phyloP scores from a whole-genome alignment of 176 grass and related monocot species.

The Carex kokanica region DNA sequence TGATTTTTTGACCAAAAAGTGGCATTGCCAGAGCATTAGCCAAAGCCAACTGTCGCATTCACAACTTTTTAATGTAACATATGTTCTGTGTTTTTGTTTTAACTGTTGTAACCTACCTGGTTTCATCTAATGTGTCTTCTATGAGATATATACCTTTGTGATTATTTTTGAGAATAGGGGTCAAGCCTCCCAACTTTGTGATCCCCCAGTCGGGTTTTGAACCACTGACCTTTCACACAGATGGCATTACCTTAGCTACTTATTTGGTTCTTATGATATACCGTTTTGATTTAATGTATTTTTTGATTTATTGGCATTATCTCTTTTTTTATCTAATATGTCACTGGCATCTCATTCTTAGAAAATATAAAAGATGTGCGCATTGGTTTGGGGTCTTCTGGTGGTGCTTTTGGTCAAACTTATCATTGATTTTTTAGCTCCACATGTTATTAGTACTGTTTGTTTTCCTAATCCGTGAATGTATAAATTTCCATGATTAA shows the following conservation, averaged over 20 bases:
- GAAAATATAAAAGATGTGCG: too few species aligned
- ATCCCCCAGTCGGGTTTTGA: too few species aligned
- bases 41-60: neutral
- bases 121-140: neutral
- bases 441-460: neutral
- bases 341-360: neutral
- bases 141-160: neutral
- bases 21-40: constrained; percentile 3
- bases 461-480: neutral
- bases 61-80: neutral
- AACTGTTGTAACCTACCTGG: neutral
- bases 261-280: neutral
- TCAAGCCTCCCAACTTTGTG: too few species aligned
- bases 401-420: neutral
- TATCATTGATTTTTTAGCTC: constrained; percentile 2
- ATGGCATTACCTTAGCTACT: too few species aligned
- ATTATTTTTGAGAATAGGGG: neutral
- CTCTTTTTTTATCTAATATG: neutral
- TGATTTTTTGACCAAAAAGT: neutral
- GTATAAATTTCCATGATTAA: neutral
- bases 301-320: neutral
- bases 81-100: neutral
- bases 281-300: neutral
- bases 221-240: too few species aligned
- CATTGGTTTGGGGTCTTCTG: too few species aligned